Evolutionary conservation across 2,329 filamentous ascomycete genomes (phyloP).

Genomic region (Aureobasidium pullulans): DNA sequence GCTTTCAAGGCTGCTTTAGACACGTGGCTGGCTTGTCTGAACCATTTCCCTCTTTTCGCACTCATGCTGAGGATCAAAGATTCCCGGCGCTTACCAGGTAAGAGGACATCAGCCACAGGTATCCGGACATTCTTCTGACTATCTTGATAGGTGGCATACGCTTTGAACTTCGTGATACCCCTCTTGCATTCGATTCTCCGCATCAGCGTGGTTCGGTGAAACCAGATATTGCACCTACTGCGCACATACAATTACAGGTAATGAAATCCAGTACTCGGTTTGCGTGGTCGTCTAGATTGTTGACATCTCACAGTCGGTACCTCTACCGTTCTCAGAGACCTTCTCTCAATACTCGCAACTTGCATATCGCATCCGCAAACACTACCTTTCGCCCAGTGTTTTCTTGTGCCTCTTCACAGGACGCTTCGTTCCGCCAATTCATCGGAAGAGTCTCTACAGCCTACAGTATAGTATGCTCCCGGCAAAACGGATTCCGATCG

Average conservation of each 20-base stretch:
- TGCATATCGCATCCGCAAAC: conserved; percentile 81
- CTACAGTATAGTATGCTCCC: conserved; percentile 98
- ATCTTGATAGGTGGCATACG: conserved; percentile 56
- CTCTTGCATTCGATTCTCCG: conserved; percentile 26
- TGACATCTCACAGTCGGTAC: conserved; percentile 60
- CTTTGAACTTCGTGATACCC: conserved; percentile 79
- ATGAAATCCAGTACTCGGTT: conserved; percentile 14
- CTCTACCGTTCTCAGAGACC: conserved; percentile 84
- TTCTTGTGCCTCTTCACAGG: conserved; percentile 82
- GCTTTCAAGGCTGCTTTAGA: conserved; percentile 85
- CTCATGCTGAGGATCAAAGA: conserved; percentile 95
- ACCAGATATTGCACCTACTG: conserved; percentile 50
- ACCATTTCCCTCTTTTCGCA: conserved; percentile 96
- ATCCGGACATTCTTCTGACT: background rate
- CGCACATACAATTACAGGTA: conserved; percentile 82
- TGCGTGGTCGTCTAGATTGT: background rate
- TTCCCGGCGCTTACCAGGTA: conserved; percentile 76
- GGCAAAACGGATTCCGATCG: conserved; percentile 66
- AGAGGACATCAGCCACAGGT: conserved; percentile 17
- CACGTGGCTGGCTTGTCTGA: conserved; percentile 84
- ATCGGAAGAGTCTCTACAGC: conserved; percentile 89
- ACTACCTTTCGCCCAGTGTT: conserved; percentile 86
- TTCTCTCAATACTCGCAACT: conserved; percentile 98
- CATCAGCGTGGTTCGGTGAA: background rate
- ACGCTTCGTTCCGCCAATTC: conserved; percentile 89